Base-by-base conservation (phyloP, 306 rosid genomes). In the Vicia sativa region DNA sequence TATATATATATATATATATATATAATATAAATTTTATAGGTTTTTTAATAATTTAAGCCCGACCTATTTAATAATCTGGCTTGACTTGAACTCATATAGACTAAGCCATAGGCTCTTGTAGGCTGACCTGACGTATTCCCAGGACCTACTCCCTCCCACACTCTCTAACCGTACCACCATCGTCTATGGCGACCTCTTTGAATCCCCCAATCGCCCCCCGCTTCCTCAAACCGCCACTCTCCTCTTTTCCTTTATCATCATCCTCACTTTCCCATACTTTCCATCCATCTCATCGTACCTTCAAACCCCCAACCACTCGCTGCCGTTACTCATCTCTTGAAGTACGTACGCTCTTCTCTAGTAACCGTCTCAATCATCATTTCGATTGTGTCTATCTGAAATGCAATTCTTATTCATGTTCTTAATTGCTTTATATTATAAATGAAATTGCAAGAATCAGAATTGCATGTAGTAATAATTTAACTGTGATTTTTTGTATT, bases 271-370 rank as follows among this genome's bases (percentile, higher is more conserved):
- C 61, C 8, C 38, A 25, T 54, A 12, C 9, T 12, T 16, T 5
- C 35, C 28, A 29, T 50, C n/a, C 4, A 21, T 3, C 58, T 5
- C 14, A 52, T 10, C 21, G 8, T 31, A 50, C 15, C 16, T 54
- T 54, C 37, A 55, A 55, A 6, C 21, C 4, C 14, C 12, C 58
- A 11, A 21, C 3, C n/a, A 55, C 39, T 55, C 39, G 61, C 38
- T 55, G 61, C 38, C 4, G 37, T 55, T 55, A 55, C 19, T 55
- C 61, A 3, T 55, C 61, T 55, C 61, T 55, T 26, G 38, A 55
- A 55, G 61, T 55, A 55, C 11, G 61, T 0, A 7, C 12, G n/a
- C n/a, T n/a, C n/a, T n/a, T n/a, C n/a, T n/a, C n/a, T n/a, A n/a
- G 6, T 54, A 54, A 54, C 37, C 10, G 4, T 26, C n/a, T 55